A percentile compares a stretch with the other conserved stretches of the same genome.
Conservation (phyloP, 768 basidiomycete genomes). For the Termitomyces sp. region DNA sequence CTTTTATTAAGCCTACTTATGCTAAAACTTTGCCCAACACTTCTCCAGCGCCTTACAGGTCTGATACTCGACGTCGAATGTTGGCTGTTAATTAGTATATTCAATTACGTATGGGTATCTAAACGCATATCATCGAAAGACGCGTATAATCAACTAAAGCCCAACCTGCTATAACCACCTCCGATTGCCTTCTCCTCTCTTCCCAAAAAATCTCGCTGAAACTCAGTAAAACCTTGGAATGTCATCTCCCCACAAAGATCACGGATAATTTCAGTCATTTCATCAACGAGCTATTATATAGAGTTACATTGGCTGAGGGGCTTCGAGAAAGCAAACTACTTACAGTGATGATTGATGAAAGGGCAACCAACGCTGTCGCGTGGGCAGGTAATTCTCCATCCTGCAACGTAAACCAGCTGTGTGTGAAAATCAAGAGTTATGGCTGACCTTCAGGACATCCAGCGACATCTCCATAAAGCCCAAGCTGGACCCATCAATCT, state of each 20-base stretch:
- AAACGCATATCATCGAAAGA: background rate
- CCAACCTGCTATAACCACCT: slow-evolving; percentile 14
- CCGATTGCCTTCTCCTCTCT: slow-evolving; percentile 32
- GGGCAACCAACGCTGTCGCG: slow-evolving; percentile 37
- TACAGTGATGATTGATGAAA: slow-evolving; percentile 35
- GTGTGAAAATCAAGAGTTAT: background rate
- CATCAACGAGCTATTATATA: slow-evolving; percentile 33
- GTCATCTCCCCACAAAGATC: slow-evolving; percentile 37
- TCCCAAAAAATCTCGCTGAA: slow-evolving; percentile 32
- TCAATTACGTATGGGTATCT: background rate
- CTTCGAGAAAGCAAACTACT: slow-evolving; percentile 4
- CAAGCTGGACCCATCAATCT: slow-evolving; percentile 35
- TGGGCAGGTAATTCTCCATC: slow-evolving; percentile 39
- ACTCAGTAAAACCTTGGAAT: slow-evolving; percentile 31
- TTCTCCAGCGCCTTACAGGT: background rate
- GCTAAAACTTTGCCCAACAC: slow-evolving; percentile 3
- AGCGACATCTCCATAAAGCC: slow-evolving; percentile 37
- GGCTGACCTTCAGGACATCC: slow-evolving; percentile 30
- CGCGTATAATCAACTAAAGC: background rate
- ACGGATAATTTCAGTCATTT: slow-evolving; percentile 32
- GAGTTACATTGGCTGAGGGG: background rate
- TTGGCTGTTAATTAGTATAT: background rate
- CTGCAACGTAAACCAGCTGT: slow-evolving; percentile 16
- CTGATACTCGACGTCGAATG: background rate
- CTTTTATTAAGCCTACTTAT: background rate